phyloP scores from a whole-genome alignment of 331 rosid genomes.

The Arachis monticola region DNA sequence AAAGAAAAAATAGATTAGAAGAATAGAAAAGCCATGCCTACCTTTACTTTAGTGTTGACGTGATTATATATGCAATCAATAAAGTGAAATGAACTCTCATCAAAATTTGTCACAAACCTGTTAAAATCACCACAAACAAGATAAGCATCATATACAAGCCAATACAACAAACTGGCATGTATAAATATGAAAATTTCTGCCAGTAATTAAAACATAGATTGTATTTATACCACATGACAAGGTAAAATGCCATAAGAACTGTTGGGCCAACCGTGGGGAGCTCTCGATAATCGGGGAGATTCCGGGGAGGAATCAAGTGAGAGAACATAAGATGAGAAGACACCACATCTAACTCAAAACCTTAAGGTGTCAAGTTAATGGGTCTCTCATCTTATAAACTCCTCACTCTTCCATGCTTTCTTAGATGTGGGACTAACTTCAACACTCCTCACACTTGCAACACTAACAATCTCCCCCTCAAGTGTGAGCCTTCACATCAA shows the following conservation, averaged over 20 bases:
- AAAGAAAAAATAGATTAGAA: slow-evolving; percentile 1
- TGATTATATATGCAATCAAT: slow-evolving; percentile 88
- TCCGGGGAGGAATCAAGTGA: no score
- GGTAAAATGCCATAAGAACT: background rate
- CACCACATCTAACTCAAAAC: no score
- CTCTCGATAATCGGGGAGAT: no score
- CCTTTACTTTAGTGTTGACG: slow-evolving; percentile 68
- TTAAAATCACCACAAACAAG: slow-evolving; percentile 32
- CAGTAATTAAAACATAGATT: background rate
- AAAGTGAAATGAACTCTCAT: slow-evolving; percentile 86
- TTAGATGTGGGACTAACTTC: no score
- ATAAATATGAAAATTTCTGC: background rate
- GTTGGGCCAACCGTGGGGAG: no score
- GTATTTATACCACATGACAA: background rate
- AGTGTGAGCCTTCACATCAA: no score
- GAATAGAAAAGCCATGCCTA: slow-evolving; percentile 32
- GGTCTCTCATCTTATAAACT: no score
- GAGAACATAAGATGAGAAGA: no score
- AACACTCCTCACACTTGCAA: no score
- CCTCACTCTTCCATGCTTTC: no score
- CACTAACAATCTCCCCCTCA: no score
- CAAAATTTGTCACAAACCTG: slow-evolving; percentile 85
- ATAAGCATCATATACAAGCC: slow-evolving; percentile 2
- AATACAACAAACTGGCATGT: background rate
- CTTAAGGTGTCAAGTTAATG: no score